A percentile compares a stretch with the other conserved stretches of the same genome.
Evolutionary conservation across 805 yeast genomes (phyloP).

Genomic region (Maudiozyma pseudohumilis): DNA sequence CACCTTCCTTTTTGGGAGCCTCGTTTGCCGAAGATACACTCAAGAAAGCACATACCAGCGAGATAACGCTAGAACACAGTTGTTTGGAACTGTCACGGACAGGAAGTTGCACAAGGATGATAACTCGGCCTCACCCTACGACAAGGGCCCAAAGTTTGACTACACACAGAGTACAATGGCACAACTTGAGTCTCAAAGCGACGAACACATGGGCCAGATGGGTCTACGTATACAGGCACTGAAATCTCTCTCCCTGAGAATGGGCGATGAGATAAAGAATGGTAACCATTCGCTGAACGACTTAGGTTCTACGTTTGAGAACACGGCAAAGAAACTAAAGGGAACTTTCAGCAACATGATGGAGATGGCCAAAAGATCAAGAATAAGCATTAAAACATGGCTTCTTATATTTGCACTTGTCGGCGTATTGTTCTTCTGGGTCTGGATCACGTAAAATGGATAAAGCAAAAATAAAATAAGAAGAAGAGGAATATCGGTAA

Average conservation of each 20-base stretch:
- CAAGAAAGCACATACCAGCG: slow-evolving; percentile 20
- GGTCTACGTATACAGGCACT: slow-evolving; percentile 43
- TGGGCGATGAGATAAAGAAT: slow-evolving; percentile 57
- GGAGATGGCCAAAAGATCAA: slow-evolving; percentile 52
- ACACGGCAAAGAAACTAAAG: slow-evolving; percentile 38
- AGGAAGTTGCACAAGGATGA: slow-evolving; percentile 2
- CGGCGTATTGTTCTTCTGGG: slow-evolving; percentile 41
- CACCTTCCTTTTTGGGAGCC: too few relatives aligned
- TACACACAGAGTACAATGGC: slow-evolving; percentile 45
- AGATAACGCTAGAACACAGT: slow-evolving; percentile 25
- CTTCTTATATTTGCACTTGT: slow-evolving; percentile 39
- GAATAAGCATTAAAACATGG: slow-evolving; percentile 60
- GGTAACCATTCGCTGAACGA: slow-evolving; percentile 38
- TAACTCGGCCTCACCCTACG: slow-evolving; percentile 35
- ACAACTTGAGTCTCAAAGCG: slow-evolving; percentile 57
- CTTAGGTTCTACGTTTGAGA: slow-evolving; percentile 38
- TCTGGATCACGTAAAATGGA: slow-evolving; percentile 33
- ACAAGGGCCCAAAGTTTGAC: slow-evolving; percentile 28
- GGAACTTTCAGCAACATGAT: slow-evolving; percentile 48
- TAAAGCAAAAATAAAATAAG: too few relatives aligned
- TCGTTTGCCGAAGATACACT: slow-evolving; percentile 14
- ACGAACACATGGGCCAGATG: slow-evolving; percentile 47
- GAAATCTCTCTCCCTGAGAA: slow-evolving; percentile 44
- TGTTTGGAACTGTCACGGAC: slow-evolving; percentile 17
- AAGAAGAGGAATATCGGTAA: too few relatives aligned